Evolutionary conservation across 495 filamentous ascomycete species (phyloP).

Genomic region (Xylaria scruposa): DNA sequence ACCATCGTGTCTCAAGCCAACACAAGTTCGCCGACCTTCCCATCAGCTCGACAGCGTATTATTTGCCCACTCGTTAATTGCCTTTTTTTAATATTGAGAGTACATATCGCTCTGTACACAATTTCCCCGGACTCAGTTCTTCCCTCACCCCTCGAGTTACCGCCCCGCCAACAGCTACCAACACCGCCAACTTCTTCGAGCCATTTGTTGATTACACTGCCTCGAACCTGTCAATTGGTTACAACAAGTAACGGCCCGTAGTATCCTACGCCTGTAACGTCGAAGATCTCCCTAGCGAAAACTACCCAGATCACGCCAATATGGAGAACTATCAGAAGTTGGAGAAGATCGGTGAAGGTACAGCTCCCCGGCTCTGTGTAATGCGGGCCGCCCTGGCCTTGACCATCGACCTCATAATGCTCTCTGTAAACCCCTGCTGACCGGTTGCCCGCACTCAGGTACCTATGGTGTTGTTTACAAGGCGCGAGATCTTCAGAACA

Average conservation of each 20-base stretch:
- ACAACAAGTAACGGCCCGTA: neutral
- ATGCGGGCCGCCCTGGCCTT: neutral
- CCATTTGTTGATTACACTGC: neutral
- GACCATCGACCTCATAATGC: neutral
- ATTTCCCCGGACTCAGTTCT: constrained; percentile 4
- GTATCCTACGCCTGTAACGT: neutral
- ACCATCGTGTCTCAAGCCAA: constrained; percentile 12
- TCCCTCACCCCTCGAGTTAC: constrained; percentile 31
- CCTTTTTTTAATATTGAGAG: neutral
- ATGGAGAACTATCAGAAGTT: constrained; percentile 99
- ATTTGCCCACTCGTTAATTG: neutral
- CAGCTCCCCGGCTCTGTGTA: constrained; percentile 10
- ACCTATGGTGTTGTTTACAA: constrained; percentile 96
- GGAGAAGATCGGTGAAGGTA: constrained; percentile 99
- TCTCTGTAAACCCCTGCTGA: constrained; percentile 10
- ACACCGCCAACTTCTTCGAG: neutral
- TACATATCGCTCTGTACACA: neutral
- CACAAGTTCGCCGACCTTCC: constrained; percentile 7
- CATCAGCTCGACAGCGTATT: constrained; percentile 6
- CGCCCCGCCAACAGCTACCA: constrained; percentile 30
- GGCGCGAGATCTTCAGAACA: constrained; percentile 79
- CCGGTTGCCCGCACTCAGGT: constrained; percentile 54
- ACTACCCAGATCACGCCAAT: constrained; percentile 15
- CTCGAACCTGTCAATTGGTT: neutral
- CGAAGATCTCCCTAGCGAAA: constrained; percentile 26